Evolutionary conservation across 768 basidiomycete genomes (phyloP), one percentile per base, ranked within the genome.

Genomic region (Agrocybe praecox): DNA sequence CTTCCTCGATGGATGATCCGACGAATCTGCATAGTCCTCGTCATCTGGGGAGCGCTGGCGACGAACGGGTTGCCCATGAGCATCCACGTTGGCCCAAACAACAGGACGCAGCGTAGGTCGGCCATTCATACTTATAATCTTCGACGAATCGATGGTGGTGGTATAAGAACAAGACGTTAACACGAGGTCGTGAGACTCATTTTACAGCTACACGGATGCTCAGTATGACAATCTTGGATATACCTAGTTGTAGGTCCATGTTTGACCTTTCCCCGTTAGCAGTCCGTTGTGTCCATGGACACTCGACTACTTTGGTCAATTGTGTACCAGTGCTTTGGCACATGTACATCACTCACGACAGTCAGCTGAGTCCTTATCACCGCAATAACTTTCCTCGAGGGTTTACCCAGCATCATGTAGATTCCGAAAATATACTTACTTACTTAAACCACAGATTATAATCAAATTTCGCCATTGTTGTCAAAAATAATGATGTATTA

Each of bases 201-300:
- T 55, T 60, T 50, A 60, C 54, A 54, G 23, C 59, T 55, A 52
- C 59, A 54, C 55, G 58, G 40, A 21, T 22, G 49, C 45, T 55
- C 49, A 45, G 53, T 52, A 48, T 32, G 54, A 48, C 32, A 45
- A 32, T 40, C 24, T 43, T 43, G 46, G 43, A 46, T 32, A 45
- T 46, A 26, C 33, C 62, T 55, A 52, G 52, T 66, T 68, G 67
- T 68, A 65, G 67, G 67, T 68, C 67, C 67, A 68, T 66, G 59
- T 61, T 62, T 55, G 52, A 43, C 33, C 26, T 14, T 19, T 18
- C 21, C 9, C 11, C 32, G 19, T 14, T 22, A 40, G 15, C 46
- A 21, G 44, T 29, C 53, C 23, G 6, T 22, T 43, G 22, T 34
- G 19, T 21, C 33, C 33, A 42, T 9, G 21, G 36, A 23, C n/a